These are phyloP conservation scores for Sechiopsis laciniata DNA, from an alignment of 306 rosid genomes.

Conservation along the genomic window DNA sequence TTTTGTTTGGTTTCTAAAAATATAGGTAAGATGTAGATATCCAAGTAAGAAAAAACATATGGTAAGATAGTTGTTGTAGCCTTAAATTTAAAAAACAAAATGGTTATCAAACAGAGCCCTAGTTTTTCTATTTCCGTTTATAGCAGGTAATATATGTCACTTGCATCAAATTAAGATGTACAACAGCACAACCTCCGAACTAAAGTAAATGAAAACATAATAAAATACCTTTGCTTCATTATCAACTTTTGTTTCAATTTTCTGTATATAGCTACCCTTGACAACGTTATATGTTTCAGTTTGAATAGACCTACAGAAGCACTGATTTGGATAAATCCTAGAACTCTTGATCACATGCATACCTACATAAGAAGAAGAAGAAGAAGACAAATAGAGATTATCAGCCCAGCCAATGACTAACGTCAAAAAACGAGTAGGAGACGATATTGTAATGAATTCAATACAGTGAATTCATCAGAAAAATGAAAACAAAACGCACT, in stretches of 20 bases:
- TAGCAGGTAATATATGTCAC: not conserved
- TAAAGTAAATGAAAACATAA: not conserved
- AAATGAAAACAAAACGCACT: not conserved
- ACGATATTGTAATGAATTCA: not conserved
- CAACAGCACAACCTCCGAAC: not conserved
- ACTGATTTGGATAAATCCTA: conserved; percentile 36
- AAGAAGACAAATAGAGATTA: not conserved
- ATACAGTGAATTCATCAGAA: not conserved
- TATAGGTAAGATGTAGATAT: too few relatives aligned
- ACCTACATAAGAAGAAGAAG: conserved; percentile 31
- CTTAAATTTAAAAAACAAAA: too few relatives aligned
- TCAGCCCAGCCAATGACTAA: not conserved
- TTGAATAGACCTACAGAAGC: conserved; percentile 52
- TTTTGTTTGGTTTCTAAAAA: too few relatives aligned
- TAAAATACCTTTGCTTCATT: conserved; percentile 38
- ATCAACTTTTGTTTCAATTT: conserved; percentile 30
- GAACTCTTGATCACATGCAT: conserved; percentile 25
- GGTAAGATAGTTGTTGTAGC: too few relatives aligned
- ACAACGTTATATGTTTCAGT: conserved; percentile 63
- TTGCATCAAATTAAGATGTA: not conserved
- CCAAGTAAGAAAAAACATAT: too few relatives aligned
- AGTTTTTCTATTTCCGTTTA: not conserved
- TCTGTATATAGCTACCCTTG: conserved; percentile 67
- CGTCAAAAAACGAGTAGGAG: not conserved
- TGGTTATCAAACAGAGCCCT: too few relatives aligned